Percentiles rank a stretch among this genome's conserved stretches.
Evolutionary conservation across 108 stramenopile genomes (phyloP).

Genomic region (Fragilariopsis cylindrus): DNA sequence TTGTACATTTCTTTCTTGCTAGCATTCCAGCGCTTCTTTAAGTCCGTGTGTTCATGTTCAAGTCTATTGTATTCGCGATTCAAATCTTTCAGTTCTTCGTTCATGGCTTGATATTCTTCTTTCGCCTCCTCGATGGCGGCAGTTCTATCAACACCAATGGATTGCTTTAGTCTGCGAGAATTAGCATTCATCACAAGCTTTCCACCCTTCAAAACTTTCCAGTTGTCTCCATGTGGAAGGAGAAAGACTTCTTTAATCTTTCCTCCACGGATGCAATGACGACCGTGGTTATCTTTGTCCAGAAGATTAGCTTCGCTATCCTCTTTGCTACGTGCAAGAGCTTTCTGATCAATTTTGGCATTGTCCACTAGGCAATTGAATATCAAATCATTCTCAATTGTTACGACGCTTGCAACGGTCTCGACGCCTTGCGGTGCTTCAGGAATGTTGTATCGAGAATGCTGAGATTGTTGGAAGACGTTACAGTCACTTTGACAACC

Average conservation of each 20-base stretch:
- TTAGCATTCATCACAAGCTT: slow-evolving; percentile 48
- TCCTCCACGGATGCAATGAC: slow-evolving; percentile 46
- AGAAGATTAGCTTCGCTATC: slow-evolving; percentile 58
- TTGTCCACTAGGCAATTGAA: slow-evolving; percentile 83
- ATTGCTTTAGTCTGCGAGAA: slow-evolving; percentile 47
- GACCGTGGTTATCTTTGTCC: slow-evolving; percentile 41
- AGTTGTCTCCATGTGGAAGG: slow-evolving; percentile 72
- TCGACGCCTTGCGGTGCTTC: slow-evolving; percentile 63
- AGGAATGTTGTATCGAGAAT: slow-evolving; percentile 55
- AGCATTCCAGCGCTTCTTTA: slow-evolving; percentile 49
- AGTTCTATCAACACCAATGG: slow-evolving; percentile 74
- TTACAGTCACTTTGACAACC: slow-evolving; percentile 74
- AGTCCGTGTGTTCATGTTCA: slow-evolving; percentile 33
- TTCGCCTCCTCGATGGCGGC: slow-evolving; percentile 59
- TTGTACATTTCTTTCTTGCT: slow-evolving; percentile 37
- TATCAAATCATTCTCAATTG: slow-evolving; percentile 66
- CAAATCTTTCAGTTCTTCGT: slow-evolving; percentile 47
- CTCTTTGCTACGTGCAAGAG: slow-evolving; percentile 59
- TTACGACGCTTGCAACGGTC: slow-evolving; percentile 63
- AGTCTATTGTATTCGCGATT: slow-evolving; percentile 16
- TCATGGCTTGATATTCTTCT: slow-evolving; percentile 45
- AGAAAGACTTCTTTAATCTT: slow-evolving; percentile 72
- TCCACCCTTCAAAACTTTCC: slow-evolving; percentile 54
- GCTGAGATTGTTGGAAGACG: slow-evolving; percentile 40
- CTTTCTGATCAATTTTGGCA: slow-evolving; percentile 61